A percentile compares a stretch with the other conserved stretches of the same genome.
Conservation (phyloP, 73 alveolate genomes). For the Uronychia setigera region DNA sequence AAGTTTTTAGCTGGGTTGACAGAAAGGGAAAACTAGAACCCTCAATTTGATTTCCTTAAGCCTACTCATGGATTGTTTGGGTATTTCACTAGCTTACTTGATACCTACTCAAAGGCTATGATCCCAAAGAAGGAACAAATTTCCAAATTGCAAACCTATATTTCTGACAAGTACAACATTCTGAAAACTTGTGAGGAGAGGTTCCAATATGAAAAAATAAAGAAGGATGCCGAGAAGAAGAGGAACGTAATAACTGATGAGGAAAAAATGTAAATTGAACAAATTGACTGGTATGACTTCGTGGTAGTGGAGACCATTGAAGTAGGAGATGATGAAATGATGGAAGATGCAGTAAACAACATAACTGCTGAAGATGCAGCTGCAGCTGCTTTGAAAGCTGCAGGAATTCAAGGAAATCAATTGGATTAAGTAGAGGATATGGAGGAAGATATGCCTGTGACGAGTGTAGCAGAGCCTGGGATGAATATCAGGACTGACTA, state of each 20-base stretch:
- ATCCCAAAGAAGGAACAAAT: slow-evolving; percentile 84
- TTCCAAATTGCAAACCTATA: slow-evolving; percentile 67
- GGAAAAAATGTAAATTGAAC: slow-evolving; percentile 78
- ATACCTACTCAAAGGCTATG: slow-evolving; percentile 90
- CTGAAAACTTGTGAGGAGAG: slow-evolving; percentile 68
- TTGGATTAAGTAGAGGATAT: slow-evolving; percentile 60
- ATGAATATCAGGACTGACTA: slow-evolving; percentile 88
- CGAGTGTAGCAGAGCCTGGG: slow-evolving; percentile 70
- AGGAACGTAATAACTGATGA: slow-evolving; percentile 56
- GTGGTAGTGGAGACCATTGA: slow-evolving; percentile 94
- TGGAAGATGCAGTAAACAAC: slow-evolving; percentile 55
- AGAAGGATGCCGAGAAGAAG: slow-evolving; percentile 75
- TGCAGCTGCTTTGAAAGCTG: slow-evolving; percentile 50
- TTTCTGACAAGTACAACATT: slow-evolving; percentile 56
- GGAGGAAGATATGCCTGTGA: slow-evolving; percentile 45
- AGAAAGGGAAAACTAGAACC: slow-evolving; percentile 93
- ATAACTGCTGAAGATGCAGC: slow-evolving; percentile 48
- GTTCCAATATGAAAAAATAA: slow-evolving; percentile 75
- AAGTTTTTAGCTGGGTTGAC: slow-evolving; percentile 93
- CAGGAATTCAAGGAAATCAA: slow-evolving; percentile 66
- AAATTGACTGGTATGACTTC: slow-evolving; percentile 98
- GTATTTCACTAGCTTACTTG: slow-evolving; percentile 92
- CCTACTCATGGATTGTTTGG: slow-evolving; percentile 96
- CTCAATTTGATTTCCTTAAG: slow-evolving; percentile 96
- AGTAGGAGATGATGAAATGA: slow-evolving; percentile 89